Evolutionary conservation across 2,329 filamentous ascomycete genomes (phyloP), one percentile per base, ranked within the genome.

Genomic region (Diaporthe citriasiana): DNA sequence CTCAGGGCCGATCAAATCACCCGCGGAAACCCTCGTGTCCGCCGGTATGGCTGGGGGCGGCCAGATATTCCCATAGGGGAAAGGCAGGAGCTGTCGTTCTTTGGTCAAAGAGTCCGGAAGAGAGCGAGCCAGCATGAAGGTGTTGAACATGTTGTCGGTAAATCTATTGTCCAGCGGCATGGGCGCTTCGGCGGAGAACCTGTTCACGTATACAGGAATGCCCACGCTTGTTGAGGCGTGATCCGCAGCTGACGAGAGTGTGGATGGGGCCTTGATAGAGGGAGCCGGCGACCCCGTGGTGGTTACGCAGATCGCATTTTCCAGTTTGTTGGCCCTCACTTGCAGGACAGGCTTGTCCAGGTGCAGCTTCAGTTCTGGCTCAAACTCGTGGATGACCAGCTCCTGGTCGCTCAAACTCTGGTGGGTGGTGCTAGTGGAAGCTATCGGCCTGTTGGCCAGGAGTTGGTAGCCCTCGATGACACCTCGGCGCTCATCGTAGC

Each of bases 391-490:
- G 45, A 97, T 92, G 42, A 93, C 87, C 22, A 95, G 92, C 25
- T 90, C 84, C 17, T 84, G 84, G 73, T 95, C 89, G 74, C 87
- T 88, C 4, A 87, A 83, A 75, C 91, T 85, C 69, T 91, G 88
- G 2, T 85, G 85, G 9, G 89, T 87, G 33, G 84, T 82, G 1
- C 84, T 85, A 17, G 71, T 66, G 25, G 71, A 35, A 8, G 71
- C 56, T 15, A 66, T 25, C 15, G 35, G 35, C 70, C 91, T 88
- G 70, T 91, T 89, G 1, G 93, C 94, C 5, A 95, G 85, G 22
- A 98, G 84, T 22, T 92, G 89, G 80, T 95, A 95, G 4, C 91
- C 95, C 83, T 97, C 94, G 72, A 98, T 97, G 78, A 91, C 92
- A 22, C 92, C 93, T 56, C 90, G 87, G 5, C 89, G 84, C 59